Evolutionary conservation across 108 stramenopile species (phyloP), one percentile per base, ranked within the genome.

Genomic region (Pseudonitzschia multiseries): DNA sequence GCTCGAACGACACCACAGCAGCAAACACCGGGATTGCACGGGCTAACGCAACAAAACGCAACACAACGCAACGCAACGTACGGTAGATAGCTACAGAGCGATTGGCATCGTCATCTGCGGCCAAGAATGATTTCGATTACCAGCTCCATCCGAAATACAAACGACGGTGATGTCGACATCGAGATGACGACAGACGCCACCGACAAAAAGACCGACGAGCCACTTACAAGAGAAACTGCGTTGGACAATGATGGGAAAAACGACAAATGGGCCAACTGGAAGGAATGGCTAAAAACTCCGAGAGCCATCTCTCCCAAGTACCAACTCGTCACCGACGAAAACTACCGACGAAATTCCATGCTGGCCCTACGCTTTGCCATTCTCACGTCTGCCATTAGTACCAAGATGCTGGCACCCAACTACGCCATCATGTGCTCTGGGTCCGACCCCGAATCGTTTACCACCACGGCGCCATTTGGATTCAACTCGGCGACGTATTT

Each of bases 401-500:
- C 81, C 1, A 83, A 80, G 52, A 74, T 85, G 73, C 64, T 82
- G 33, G 80, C 80, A 31, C 84, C 84, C 26, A 85, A 85, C 33
- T 85, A 71, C 51, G 65, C 84, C 8, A 78, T 85, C 59, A 83
- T 85, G 81, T 75, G 57, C 4, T 43, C 62, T 17, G 81, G 73
- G 14, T 75, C 72, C n/a, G 41, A 73, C 50, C 54, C 71, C 18
- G 84, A 81, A 60, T 82, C 79, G 2, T 85, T 85, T 52, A 67
- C 70, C 3, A 40, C 51, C 29, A 83, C 85, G 2, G 78, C 76
- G 0, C 85, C 85, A 0, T 86, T 86, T 59, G 78, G 60, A 1
- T 86, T 86, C 57, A 79, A 78, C 51, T 68, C 77, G 33, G 85
- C 85, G 22, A 86, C 82, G 20, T 86, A 86, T 48, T 86, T 86